These are phyloP conservation scores for Nicotiana obtusifolia DNA, from an alignment of 257 asterid genomes.

Conservation along the genomic window DNA sequence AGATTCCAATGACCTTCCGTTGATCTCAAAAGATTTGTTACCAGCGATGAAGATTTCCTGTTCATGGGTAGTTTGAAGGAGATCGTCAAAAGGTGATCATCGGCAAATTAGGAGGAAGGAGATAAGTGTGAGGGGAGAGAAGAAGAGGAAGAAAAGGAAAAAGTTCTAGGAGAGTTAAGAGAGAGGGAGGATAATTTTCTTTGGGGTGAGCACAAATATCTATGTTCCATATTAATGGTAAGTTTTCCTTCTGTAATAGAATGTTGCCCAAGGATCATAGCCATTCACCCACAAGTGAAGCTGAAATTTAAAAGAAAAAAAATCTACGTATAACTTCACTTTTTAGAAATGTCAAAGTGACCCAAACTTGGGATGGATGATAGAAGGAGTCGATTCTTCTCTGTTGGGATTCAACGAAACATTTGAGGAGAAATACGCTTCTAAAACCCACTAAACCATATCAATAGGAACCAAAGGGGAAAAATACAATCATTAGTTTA, in stretches of 20 bases:
- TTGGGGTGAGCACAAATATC: neutral
- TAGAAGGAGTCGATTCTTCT: neutral
- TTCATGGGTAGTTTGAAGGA: too few relatives aligned
- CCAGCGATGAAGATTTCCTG: too few relatives aligned
- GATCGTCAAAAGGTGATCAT: too few relatives aligned
- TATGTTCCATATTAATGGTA: neutral
- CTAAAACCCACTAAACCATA: neutral
- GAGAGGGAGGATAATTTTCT: neutral
- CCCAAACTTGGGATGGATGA: neutral
- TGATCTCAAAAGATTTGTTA: too few relatives aligned
- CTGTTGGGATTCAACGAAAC: neutral
- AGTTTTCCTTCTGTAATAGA: neutral
- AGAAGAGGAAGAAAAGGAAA: neutral
- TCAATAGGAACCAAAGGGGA: neutral
- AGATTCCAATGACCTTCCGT: too few relatives aligned
- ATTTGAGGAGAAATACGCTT: neutral
- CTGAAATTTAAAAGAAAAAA: neutral
- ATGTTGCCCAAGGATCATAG: neutral
- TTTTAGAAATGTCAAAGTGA: neutral
- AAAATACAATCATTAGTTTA: neutral
- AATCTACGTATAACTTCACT: neutral
- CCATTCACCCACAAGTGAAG: neutral
- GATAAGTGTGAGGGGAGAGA: neutral
- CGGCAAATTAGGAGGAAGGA: neutral
- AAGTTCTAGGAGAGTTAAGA: neutral